Evolutionary conservation across 2,329 filamentous ascomycete genomes (phyloP), one percentile per base, ranked within the genome.

Genomic region (Gliomastix tumulicola): DNA sequence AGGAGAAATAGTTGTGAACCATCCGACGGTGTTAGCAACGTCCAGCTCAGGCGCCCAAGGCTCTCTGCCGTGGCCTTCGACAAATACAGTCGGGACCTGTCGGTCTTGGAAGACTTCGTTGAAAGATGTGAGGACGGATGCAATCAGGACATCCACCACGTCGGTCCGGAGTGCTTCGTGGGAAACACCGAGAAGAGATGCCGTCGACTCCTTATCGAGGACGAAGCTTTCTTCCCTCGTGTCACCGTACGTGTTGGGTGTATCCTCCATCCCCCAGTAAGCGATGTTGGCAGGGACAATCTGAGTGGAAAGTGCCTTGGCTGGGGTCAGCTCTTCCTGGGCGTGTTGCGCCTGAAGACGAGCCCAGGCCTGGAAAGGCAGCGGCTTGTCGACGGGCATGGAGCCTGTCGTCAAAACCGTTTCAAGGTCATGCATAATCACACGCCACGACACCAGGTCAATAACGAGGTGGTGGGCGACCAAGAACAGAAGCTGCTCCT

Each of bases 101-200:
- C 56, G 48, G 35, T 58, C 52, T 0, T 34, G 9, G 38, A 63
- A 63, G 11, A 37, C 46, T 2, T 46, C 25, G 2, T 31, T 30
- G 38, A 68, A 66, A 0, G 64, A 63, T 32, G 49, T 40, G 2
- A 55, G 32, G 0, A 65, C 22, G 0, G 56, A 45, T 0, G 58
- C 57, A 5, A 65, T 40, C 7, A 69, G 45, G 0, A 69, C 36
- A 27, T 69, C 66, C 1, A 65, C 42, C 0, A 60, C 53, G 8
- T 59, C 54, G 1, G 61, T 65, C 5, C 43, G 41, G 23, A 65
- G 46, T 1, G 53, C 39, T 2, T 36, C 28, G 5, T 49, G 41
- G n/a, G 37, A 41, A 25, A 33, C 18, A 11, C 38, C 38, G 8
- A 48, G 16, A 8, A 50, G 38, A 8, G n/a, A n/a, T n/a, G n/a